Percentiles rank a stretch among this genome's conserved stretches.
These are phyloP conservation scores for Dovyalis caffra DNA, from an alignment of 345 rosid genomes.

Conservation along the genomic window DNA sequence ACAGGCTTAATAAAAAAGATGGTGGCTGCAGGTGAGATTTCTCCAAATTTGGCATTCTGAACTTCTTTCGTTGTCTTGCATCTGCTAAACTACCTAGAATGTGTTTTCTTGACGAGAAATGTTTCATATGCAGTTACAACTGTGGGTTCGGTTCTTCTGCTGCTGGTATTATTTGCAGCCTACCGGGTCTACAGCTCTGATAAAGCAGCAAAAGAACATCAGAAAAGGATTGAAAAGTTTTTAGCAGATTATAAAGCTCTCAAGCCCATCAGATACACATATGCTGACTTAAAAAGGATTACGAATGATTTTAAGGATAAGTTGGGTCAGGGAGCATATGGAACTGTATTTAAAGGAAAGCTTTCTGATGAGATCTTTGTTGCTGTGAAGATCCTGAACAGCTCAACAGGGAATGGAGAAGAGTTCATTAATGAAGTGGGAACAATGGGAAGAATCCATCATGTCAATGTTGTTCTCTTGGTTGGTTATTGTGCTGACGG, in stretches of 20 bases:
- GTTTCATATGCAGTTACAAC: neutral
- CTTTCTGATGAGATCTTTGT: constrained; percentile 25
- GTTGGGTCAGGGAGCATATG: constrained; percentile 27
- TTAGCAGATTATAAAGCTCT: constrained; percentile 30
- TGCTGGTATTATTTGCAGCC: neutral
- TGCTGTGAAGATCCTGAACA: constrained; percentile 29
- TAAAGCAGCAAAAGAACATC: constrained; percentile 13
- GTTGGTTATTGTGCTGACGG: constrained; percentile 22
- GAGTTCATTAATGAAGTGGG: constrained; percentile 28
- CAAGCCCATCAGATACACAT: constrained; percentile 18
- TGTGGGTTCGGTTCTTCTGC: neutral
- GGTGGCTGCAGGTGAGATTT: constrained; percentile 4
- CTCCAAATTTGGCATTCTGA: neutral
- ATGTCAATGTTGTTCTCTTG: constrained; percentile 16
- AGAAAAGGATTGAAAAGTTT: constrained; percentile 13
- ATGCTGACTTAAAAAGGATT: constrained; percentile 24
- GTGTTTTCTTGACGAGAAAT: constrained; percentile 7
- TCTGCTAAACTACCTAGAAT: neutral
- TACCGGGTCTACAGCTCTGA: neutral
- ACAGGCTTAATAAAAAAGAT: neutral
- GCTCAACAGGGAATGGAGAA: constrained; percentile 18
- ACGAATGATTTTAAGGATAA: constrained; percentile 19
- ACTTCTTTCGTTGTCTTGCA: neutral
- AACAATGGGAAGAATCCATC: constrained; percentile 23
- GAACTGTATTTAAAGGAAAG: constrained; percentile 27